Base-by-base conservation (phyloP, 768 basidiomycete species). In the Ramaria sp. region DNA sequence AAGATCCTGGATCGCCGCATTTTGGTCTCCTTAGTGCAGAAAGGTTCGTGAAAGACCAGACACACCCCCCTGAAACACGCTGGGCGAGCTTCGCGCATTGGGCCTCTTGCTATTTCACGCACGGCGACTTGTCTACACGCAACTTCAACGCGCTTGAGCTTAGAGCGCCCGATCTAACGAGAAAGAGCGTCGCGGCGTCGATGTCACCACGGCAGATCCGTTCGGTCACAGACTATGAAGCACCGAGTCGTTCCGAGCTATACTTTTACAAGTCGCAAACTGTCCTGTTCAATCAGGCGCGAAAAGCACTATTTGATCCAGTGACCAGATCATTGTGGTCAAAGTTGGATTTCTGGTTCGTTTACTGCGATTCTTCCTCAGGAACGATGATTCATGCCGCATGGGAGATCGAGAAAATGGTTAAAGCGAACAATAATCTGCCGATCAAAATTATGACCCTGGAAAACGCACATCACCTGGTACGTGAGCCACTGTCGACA, bases 91-190 rank as follows among this genome's bases (percentile, higher is more conserved):
- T 66, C 51, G 51, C 50, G 13, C 64, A 65, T 37, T 69, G 68
- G 66, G 42, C 66, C 15, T 66, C 65, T 0, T 47, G 59, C 1
- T 71, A 70, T 56, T 71, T 66, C 58, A 57, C 68, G 16, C 68
- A 72, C 44, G 59, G 60, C 44, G 63, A 68, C 45, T 50, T 68
- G 25, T 48, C 61, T 1, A 58, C 61, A 15, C 59, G 61, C 1
- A 61, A 66, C 55, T 53, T 58, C 2, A 58, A 63, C 56, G 28
- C 53, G 0, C 65, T 70, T 8, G 55, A 55, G 1, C 64, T 61
- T 55, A 60, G 66, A 20, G 7, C 66, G 8, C 62, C 66, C 0
- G 48, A 32, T 20, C 48, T 27, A 16, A n/a, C 20, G 6, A 28
- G n/a, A 13, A 43, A 25, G 15, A 18, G 27, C 9, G 43, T 30